Evolutionary conservation across 768 basidiomycete genomes (phyloP).

Genomic region (Neoboletus subvelutipes): DNA sequence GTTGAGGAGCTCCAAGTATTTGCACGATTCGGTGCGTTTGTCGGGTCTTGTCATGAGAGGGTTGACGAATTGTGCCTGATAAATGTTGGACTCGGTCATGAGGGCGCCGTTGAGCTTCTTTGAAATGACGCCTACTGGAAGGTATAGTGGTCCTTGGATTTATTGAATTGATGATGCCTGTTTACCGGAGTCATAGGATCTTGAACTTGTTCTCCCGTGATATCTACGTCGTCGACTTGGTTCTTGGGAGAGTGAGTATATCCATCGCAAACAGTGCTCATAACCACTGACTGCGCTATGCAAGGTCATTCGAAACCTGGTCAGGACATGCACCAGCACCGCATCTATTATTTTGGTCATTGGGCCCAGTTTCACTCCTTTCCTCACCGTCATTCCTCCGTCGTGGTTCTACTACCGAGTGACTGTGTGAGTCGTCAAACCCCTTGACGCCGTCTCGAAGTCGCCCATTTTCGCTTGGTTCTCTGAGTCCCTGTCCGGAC

Average conservation of each 20-base stretch:
- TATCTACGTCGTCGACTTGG: slow-evolving; percentile 80
- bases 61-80: slow-evolving; percentile 1
- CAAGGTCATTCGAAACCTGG: slow-evolving; percentile 63
- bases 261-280: fast-evolving
- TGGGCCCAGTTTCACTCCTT: slow-evolving; percentile 76
- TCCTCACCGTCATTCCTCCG: slow-evolving; percentile 73
- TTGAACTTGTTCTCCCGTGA: slow-evolving; percentile 92
- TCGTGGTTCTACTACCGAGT: slow-evolving; percentile 78
- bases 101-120: slow-evolving; percentile 86
- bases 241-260: slow-evolving; percentile 58
- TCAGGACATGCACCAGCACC: slow-evolving; percentile 61
- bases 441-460: slow-evolving; percentile 83
- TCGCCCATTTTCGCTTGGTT: slow-evolving; percentile 93
- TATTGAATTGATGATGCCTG: background rate
- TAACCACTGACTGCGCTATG: background rate
- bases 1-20: slow-evolving; percentile 64
- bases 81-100: slow-evolving; percentile 83
- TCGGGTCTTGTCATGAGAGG: background rate
- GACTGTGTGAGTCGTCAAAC: slow-evolving; percentile 73
- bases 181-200: slow-evolving; percentile 46
- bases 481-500: slow-evolving; percentile 70
- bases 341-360: slow-evolving; percentile 71
- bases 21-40: slow-evolving; percentile 71
- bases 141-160: slow-evolving; percentile 40
- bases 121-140: slow-evolving; percentile 83